These are phyloP conservation scores for Kuraishia ogatae DNA, from an alignment of 805 yeast species.

Conservation along the genomic window DNA sequence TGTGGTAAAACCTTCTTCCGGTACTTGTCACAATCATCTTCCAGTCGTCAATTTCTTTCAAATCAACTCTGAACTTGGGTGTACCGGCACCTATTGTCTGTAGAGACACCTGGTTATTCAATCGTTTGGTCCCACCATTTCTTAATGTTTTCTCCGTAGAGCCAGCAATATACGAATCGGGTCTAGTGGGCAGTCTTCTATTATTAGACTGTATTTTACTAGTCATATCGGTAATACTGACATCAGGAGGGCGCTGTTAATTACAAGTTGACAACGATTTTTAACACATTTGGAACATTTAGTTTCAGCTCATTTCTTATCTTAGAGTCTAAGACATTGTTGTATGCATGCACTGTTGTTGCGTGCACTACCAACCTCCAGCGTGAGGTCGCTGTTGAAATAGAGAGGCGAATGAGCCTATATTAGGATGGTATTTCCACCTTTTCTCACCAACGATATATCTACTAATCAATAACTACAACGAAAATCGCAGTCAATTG, in stretches of 20 bases:
- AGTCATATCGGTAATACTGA: background rate
- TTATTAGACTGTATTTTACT: background rate
- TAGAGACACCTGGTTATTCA: background rate
- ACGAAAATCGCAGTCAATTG: background rate
- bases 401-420: background rate
- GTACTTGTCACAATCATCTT: constrained; percentile 11
- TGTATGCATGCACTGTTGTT: background rate
- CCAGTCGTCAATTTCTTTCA: constrained; percentile 8
- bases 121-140: background rate
- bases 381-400: background rate
- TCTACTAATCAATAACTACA: background rate
- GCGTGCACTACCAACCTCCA: background rate
- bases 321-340: background rate
- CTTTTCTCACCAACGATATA: background rate
- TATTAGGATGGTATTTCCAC: background rate
- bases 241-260: background rate
- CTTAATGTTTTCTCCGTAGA: background rate
- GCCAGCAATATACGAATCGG: background rate
- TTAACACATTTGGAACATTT: background rate
- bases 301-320: background rate
- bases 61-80: constrained; percentile 3
- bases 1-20: constrained; percentile 17
- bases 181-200: background rate
- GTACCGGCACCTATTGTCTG: background rate
- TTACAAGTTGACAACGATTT: background rate